Base-by-base conservation (phyloP, 805 yeast species). In the Metschnikowia baotianmanensis region DNA sequence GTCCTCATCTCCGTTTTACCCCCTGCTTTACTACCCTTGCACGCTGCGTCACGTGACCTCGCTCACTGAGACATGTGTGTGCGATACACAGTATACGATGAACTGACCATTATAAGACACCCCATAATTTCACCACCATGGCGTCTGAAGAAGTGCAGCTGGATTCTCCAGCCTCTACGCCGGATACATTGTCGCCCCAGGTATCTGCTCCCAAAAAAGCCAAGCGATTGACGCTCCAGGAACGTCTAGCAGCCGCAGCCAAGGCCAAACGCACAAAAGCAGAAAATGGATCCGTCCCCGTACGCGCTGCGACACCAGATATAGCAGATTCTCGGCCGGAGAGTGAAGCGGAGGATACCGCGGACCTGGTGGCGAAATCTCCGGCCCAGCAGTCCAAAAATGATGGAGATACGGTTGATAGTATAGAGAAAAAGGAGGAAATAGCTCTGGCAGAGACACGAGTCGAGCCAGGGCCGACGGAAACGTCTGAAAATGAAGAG, bases 201-300 rank as follows among this genome's bases (percentile, higher is more conserved):
- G 26, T 9, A 3, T 19, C 22, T 15, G 23, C 25, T 15, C 39
- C 50, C 10, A 47, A 52, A 36, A 61, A 71, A 22, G 72, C 70
- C 49, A 83, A 83, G 58, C 71, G 90, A 47, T 64, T 86, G 15
- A 81, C 96, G 0, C 69, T 91, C 50, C 95, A 87, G 54, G 96
- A 90, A 54, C 71, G 97, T 46, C 69, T 90, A 38, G 95, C 93
- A 1, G 62, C 80, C 46, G 96, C 96, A 1, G 88, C 96, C 6
- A 72, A 76, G 43, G 68, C 69, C 11, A 68, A 69, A 23, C 61
- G 58, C 38, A 66, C 61, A 32, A 52, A 47, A 35, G 41, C 48
- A 8, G 24, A 29, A 13, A 22, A 19, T 4, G 13, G 13, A 9
- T 6, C 36, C 6, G 29, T 8, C 18, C 21, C 28, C 13, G 31